Evolutionary conservation across 345 rosid species (phyloP), one percentile per base, ranked within the genome.

Genomic region (Kernera saxatilis): DNA sequence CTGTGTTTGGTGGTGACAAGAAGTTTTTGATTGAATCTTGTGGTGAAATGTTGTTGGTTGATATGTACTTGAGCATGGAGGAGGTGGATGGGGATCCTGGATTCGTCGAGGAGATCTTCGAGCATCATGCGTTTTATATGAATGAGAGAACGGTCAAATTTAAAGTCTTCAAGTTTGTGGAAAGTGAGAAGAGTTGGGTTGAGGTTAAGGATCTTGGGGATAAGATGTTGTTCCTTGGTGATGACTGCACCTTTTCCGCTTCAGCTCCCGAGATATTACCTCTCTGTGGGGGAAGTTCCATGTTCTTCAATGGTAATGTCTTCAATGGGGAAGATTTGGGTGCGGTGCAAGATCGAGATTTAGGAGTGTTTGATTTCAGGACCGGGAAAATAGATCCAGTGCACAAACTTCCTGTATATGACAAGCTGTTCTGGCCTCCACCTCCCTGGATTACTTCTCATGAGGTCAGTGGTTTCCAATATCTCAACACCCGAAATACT

Each of bases 381-480:
- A 88, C 25, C 33, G 85, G 88, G 51, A 74, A 63, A 5, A 76
- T 84, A 41, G 84, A 88, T 56, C 82, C 85, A 0, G 73, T 91
- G 19, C 68, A 71, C 6, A 78, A 74, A 50, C 80, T 64, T 22
- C 88, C 87, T 49, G 82, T 72, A 45, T 81, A 79, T 72, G 75
- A 83, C 18, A 81, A 86, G 80, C 61, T 94, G 80, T 89, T 95
- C 45, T 92, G 93, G 97, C 98, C 96, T 21, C 98, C 94, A 58
- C 96, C 97, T 13, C 44, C 22, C 0, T 92, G 97, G 98, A 77
- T 87, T 64, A 65, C 77, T 73, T 73, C 84, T 10, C 46, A 25
- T 29, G 85, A 82, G 70, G 97, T 93, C 80, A 81, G 96, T 77
- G 11, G 17, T 21, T 67, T 71, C 8, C 5, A 51, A 14, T 11